These are phyloP conservation scores for Sporothrix pallida DNA, from an alignment of 2,329 filamentous ascomycete species.

Conservation along the genomic window DNA sequence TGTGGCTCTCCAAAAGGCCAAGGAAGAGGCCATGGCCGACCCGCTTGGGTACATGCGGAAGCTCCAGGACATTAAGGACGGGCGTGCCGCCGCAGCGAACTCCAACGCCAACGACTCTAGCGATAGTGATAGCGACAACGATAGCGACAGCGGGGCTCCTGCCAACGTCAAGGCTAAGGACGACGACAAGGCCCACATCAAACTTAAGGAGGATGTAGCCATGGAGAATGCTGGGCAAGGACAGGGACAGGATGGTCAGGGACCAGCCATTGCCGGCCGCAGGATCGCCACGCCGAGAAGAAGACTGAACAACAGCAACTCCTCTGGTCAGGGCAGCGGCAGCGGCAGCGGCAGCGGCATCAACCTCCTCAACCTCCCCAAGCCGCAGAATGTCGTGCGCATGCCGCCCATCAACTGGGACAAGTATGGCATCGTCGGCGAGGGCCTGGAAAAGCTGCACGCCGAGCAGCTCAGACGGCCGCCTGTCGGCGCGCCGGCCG, in stretches of 20 bases:
- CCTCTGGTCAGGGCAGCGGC: not conserved
- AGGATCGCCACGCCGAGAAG: too few species aligned
- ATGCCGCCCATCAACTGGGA: slow-evolving; percentile 93
- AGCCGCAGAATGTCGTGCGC: slow-evolving; percentile 80
- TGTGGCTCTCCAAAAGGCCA: slow-evolving; percentile 69
- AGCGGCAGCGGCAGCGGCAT: not conserved
- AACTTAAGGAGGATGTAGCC: slow-evolving; percentile 19
- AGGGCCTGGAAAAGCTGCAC: slow-evolving; percentile 82
- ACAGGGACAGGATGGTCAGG: too few species aligned
- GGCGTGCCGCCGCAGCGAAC: slow-evolving; percentile 38
- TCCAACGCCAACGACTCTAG: slow-evolving; percentile 40
- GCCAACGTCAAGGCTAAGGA: slow-evolving; percentile 31
- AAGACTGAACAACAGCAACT: too few species aligned
- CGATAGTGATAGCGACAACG: slow-evolving; percentile 44
- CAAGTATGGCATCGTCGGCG: slow-evolving; percentile 89
- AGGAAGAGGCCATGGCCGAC: slow-evolving; percentile 71
- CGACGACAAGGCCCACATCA: not conserved
- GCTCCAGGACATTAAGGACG: slow-evolving; percentile 62
- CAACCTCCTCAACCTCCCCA: slow-evolving; percentile 61
- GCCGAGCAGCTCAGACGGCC: slow-evolving; percentile 76
- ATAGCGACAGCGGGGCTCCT: slow-evolving; percentile 42
- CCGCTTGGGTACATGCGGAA: slow-evolving; percentile 75
- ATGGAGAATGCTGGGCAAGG: not conserved
- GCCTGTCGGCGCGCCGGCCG: slow-evolving; percentile 58
- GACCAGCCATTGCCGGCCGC: too few species aligned